Evolutionary conservation across 2,329 filamentous ascomycete species (phyloP), one percentile per base, ranked within the genome.

Genomic region (Aspergillus tubingensis): DNA sequence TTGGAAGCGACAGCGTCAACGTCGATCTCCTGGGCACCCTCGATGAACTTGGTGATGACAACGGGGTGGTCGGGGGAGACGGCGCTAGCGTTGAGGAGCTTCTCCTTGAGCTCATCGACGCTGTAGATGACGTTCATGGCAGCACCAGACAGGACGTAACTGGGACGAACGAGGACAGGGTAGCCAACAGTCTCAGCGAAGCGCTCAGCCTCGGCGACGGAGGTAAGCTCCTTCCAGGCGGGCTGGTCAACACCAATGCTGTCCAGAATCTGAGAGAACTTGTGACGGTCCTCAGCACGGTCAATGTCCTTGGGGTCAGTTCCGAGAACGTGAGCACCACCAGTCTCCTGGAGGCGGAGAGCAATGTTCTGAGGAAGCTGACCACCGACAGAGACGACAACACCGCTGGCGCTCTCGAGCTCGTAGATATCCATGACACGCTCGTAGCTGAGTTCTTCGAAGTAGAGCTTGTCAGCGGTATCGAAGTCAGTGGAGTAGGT

Each of bases 351-450:
- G 3, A 99, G 86, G 68, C 91, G 90, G 51, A 98, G 88, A 3
- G 95, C 95, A 73, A 98, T 97, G 82, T 98, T 98, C 80, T 99
- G 95, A 2, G 95, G 93, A 62, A 98, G 86, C 79, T 99, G 95
- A 47, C 95, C 95, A 73, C 95, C 95, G 10, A 98, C 92, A 61
- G 92, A 97, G 7, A 98, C 94, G 3, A 98, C 93, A 25, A 98
- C 92, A 69, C 93, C 94, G 57, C 83, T 87, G 6, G 93, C 88
- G 60, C 82, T 82, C 79, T 98, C 95, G 15, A 98, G 85, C 77
- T 98, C 95, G 76, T 97, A 97, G 67, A 98, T 98, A 77, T 99
- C 95, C 92, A 98, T 96, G 8, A 98, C 94, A 74, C 94, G 89
- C 81, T 98, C 95, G 75, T 97, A 98, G 77, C 90, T 95, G 57